phyloP scores from a whole-genome alignment of 805 yeast genomes.

The Candida koratica region DNA sequence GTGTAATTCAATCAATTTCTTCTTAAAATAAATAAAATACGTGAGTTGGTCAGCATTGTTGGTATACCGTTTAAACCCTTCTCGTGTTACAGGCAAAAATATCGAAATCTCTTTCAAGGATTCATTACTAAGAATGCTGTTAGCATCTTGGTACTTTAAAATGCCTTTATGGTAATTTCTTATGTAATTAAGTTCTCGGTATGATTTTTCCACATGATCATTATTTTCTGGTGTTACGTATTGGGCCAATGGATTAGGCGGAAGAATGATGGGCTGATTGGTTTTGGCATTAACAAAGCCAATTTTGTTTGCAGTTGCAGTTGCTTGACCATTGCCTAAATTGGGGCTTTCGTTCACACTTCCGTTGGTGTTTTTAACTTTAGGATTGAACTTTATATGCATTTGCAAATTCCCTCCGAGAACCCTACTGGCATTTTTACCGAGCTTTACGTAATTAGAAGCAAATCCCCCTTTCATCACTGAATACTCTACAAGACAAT shows the following conservation, averaged over 20 bases:
- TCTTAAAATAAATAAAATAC: conserved; percentile 39
- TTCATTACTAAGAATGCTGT: conserved; percentile 23
- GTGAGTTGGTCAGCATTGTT: conserved; percentile 31
- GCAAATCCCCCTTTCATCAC: conserved; percentile 77
- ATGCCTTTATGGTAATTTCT: conserved; percentile 43
- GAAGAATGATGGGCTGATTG: conserved; percentile 18
- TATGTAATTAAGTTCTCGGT: conserved; percentile 35
- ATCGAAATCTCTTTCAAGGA: conserved; percentile 53
- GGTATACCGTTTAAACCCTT: conserved; percentile 40
- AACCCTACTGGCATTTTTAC: conserved; percentile 51
- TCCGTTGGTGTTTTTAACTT: neutral
- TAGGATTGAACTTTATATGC: conserved; percentile 43
- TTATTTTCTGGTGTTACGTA: conserved; percentile 17
- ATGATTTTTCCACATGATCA: conserved; percentile 26
- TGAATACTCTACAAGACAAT: conserved; percentile 66
- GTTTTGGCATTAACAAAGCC: conserved; percentile 17
- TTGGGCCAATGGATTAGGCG: conserved; percentile 17
- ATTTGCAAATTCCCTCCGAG: conserved; percentile 43
- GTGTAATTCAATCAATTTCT: conserved; percentile 28
- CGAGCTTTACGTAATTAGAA: conserved; percentile 64
- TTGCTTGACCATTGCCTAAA: neutral
- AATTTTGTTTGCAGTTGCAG: neutral
- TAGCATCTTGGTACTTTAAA: conserved; percentile 28
- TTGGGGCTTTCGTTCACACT: conserved; percentile 1
- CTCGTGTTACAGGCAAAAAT: conserved; percentile 48